Percentiles rank a stretch among this genome's conserved stretches.
These are phyloP conservation scores for Pythium phragmiticola DNA, from an alignment of 352 stramenopile species.

Conservation along the genomic window DNA sequence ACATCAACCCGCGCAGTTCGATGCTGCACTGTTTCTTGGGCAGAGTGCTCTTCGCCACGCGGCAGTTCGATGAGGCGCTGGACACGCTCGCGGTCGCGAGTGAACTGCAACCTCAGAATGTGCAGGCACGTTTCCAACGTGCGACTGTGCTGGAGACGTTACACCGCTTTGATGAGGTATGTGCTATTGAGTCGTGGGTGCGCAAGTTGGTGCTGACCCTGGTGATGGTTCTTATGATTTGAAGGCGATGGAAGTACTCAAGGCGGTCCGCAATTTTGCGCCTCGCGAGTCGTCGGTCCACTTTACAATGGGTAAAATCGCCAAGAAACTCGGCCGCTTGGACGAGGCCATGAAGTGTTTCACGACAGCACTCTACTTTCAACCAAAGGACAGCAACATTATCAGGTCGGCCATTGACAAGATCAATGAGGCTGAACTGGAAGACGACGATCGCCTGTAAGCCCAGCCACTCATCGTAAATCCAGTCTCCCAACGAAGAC, in stretches of 20 bases:
- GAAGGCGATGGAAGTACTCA: constrained; percentile 88
- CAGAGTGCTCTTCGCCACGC: constrained; percentile 93
- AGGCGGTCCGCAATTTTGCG: constrained; percentile 91
- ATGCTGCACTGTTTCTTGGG: constrained; percentile 95
- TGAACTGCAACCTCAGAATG: constrained; percentile 91
- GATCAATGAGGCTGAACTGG: constrained; percentile 70
- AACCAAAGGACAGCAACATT: constrained; percentile 97
- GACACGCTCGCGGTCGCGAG: constrained; percentile 86
- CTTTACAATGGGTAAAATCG: constrained; percentile 96
- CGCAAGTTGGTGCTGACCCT: not conserved
- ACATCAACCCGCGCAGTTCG: constrained; percentile 94
- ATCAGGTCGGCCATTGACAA: constrained; percentile 96
- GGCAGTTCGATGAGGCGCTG: constrained; percentile 90
- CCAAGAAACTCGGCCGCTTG: constrained; percentile 79
- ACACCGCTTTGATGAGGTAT: constrained; percentile 87
- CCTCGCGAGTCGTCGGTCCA: constrained; percentile 96
- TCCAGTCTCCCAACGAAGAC: not conserved
- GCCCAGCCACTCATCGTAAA: not conserved
- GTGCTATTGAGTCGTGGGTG: not conserved
- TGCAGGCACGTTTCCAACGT: constrained; percentile 92
- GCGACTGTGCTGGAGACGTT: constrained; percentile 94
- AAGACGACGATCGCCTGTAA: constrained; percentile 33
- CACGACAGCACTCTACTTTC: constrained; percentile 95
- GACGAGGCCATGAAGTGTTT: constrained; percentile 96
- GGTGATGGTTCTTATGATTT: not conserved